Conservation (phyloP, 129 eudicot genomes). For the Lactuca saligna region DNA sequence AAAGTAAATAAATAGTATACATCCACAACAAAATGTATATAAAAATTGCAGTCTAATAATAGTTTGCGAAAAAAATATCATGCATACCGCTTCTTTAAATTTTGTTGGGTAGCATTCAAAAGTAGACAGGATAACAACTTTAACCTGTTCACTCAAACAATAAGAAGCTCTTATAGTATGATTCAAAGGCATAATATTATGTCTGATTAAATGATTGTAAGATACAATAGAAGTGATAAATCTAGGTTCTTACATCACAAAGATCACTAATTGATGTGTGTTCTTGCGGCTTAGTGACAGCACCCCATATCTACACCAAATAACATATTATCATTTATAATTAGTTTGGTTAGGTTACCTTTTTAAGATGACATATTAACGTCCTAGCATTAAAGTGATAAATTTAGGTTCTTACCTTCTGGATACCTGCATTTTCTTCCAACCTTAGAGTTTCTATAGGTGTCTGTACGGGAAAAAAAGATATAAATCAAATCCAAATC, state of each 20-base stretch:
- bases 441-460: no score
- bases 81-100: slow-evolving; percentile 64
- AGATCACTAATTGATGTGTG: slow-evolving; percentile 74
- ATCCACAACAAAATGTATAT: not conserved
- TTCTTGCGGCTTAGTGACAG: slow-evolving; percentile 71
- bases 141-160: slow-evolving; percentile 49
- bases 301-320: slow-evolving; percentile 63
- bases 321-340: not conserved
- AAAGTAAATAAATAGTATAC: not conserved
- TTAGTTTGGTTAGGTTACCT: slow-evolving; percentile 6
- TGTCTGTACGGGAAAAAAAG: slow-evolving; percentile 41
- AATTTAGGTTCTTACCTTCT: slow-evolving; percentile 57
- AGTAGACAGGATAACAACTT: slow-evolving; percentile 69
- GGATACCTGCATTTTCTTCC: no score
- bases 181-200: not conserved
- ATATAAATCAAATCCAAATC: no score
- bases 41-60: slow-evolving; percentile 2
- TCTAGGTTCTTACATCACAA: slow-evolving; percentile 60
- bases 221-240: slow-evolving; percentile 8
- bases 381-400: not conserved
- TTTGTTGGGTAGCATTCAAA: slow-evolving; percentile 74
- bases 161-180: not conserved
- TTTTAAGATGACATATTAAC: slow-evolving; percentile 8
- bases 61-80: slow-evolving; percentile 7
- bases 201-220: no score